phyloP scores from a whole-genome alignment of 805 yeast genomes.

The Nematodospora valgi region DNA sequence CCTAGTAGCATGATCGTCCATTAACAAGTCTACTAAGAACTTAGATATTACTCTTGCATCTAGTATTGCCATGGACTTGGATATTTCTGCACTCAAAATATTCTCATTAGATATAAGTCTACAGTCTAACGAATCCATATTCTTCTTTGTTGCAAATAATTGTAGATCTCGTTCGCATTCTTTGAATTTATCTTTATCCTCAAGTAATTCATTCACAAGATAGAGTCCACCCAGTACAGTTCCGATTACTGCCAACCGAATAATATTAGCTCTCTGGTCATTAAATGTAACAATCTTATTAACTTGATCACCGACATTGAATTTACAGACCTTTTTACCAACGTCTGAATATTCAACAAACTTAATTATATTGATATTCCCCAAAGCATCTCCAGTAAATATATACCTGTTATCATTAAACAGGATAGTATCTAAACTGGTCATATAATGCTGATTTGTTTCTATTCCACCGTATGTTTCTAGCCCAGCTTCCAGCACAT shows the following conservation, averaged over 20 bases:
- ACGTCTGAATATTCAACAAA: neutral
- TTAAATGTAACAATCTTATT: slow-evolving; percentile 3
- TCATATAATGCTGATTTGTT: neutral
- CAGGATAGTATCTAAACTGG: neutral
- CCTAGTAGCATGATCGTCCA: neutral
- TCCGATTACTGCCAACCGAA: slow-evolving; percentile 5
- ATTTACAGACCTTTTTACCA: neutral
- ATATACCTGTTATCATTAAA: neutral
- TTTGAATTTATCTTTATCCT: neutral
- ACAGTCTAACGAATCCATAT: no score
- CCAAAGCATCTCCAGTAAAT: slow-evolving; percentile 7
- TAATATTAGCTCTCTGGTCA: neutral
- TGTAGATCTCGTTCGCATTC: neutral
- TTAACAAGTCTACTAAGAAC: neutral
- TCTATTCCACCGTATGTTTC: neutral
- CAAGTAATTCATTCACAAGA: slow-evolving; percentile 3
- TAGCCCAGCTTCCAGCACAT: no score
- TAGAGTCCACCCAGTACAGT: slow-evolving; percentile 11
- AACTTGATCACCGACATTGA: slow-evolving; percentile 8
- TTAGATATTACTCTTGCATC: neutral
- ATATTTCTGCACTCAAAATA: neutral
- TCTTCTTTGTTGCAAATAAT: neutral
- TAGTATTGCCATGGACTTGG: no score
- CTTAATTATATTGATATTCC: slow-evolving; percentile 3
- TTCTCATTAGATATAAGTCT: neutral